A percentile compares a stretch with the other conserved stretches of the same genome.
These are phyloP conservation scores for Rhizomucor miehei DNA, from an alignment of 371 early-diverging fungal genomes.

Conservation along the genomic window DNA sequence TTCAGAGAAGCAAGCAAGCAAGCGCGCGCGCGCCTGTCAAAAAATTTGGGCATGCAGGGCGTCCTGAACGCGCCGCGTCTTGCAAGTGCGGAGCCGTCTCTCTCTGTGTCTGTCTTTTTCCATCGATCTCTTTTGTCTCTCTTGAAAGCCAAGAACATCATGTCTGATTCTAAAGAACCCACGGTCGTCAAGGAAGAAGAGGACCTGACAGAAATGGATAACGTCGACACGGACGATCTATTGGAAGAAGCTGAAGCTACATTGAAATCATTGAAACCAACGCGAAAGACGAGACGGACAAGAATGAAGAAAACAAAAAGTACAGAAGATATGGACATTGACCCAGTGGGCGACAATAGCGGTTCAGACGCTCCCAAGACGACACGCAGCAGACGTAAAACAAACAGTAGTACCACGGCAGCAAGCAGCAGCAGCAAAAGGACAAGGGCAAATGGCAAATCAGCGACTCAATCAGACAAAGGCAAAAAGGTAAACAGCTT, in stretches of 20 bases:
- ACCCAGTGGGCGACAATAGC: background rate
- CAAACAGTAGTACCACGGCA: background rate
- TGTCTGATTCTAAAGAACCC: no score
- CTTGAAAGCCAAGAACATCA: no score
- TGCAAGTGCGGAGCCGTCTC: no score
- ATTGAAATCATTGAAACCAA: constrained; percentile 2
- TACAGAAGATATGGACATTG: constrained; percentile 11
- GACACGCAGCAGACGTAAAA: constrained; percentile 2
- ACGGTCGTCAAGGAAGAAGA: background rate
- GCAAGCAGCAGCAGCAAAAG: constrained; percentile 5
- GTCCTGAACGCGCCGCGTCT: no score
- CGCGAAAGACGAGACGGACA: constrained; percentile 2
- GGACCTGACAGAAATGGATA: constrained; percentile 19
- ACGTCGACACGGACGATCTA: constrained; percentile 29
- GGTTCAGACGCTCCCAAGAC: constrained; percentile 1
- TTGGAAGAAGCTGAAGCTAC: constrained; percentile 16
- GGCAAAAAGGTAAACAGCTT: constrained; percentile 4
- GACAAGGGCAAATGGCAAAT: background rate
- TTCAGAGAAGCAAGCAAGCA: no score
- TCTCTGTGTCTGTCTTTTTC: no score
- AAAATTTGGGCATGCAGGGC: no score
- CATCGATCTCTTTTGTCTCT: no score
- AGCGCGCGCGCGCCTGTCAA: no score
- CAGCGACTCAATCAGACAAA: background rate
- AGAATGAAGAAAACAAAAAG: constrained; percentile 7